These are phyloP conservation scores for Dictyostelium capitatum DNA, from an alignment of 78 protist genomes.

Conservation along the genomic window DNA sequence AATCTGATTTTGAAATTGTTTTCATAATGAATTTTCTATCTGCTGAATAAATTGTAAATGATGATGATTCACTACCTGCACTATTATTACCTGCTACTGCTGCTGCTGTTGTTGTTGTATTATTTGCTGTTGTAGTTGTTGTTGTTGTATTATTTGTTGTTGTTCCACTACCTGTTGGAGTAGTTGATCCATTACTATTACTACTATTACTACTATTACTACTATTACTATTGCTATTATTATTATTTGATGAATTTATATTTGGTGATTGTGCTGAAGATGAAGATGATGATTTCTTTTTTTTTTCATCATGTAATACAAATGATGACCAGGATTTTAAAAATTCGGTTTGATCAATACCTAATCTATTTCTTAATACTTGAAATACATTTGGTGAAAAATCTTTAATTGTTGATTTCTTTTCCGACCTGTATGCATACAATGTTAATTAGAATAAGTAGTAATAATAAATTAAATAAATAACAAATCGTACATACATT, in stretches of 20 bases:
- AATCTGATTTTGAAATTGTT: conserved; percentile 58
- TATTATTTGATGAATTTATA: neutral
- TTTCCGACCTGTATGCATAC: conserved; percentile 49
- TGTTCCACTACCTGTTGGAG: neutral
- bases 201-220: neutral
- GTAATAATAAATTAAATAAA: neutral
- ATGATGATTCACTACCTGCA: neutral
- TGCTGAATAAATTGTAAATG: conserved; percentile 45
- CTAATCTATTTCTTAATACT: conserved; percentile 36
- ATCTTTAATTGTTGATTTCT: conserved; percentile 51
- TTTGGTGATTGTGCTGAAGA: neutral
- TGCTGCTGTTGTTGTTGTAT: neutral
- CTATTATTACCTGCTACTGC: neutral
- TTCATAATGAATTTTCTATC: conserved; percentile 65
- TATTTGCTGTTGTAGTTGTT: neutral
- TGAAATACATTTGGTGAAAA: conserved; percentile 74
- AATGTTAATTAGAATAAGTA: neutral
- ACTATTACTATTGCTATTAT: neutral
- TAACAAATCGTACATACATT: conserved; percentile 13
- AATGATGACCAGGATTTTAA: conserved; percentile 74
- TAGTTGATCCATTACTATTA: neutral
- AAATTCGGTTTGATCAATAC: conserved; percentile 48
- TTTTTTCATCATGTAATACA: conserved; percentile 12
- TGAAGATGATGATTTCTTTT: neutral
- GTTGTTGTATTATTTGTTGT: neutral